Evolutionary conservation across 768 basidiomycete genomes (phyloP).

Genomic region (Mycena galericulata): DNA sequence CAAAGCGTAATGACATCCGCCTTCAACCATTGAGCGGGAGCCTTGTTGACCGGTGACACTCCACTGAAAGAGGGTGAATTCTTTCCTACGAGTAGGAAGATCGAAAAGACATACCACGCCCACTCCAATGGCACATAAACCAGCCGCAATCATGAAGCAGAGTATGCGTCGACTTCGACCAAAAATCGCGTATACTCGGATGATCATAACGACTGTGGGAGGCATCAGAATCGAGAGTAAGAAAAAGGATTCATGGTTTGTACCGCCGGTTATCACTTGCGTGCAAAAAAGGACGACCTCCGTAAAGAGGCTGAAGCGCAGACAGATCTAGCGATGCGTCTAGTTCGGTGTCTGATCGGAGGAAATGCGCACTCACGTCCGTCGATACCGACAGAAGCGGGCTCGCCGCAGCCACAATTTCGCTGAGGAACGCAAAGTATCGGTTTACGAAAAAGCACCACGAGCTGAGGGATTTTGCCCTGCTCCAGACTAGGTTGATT

Average conservation of each 20-base stretch:
- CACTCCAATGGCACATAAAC: background rate
- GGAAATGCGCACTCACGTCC: background rate
- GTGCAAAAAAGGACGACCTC: conserved; percentile 10
- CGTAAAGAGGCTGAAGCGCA: conserved; percentile 2
- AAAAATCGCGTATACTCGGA: conserved; percentile 26
- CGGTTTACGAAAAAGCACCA: conserved; percentile 48
- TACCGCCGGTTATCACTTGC: conserved; percentile 3
- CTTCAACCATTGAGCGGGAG: background rate
- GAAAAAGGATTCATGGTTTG: background rate
- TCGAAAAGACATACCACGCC: background rate
- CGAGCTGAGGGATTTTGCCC: conserved; percentile 35
- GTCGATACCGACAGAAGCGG: conserved; percentile 15
- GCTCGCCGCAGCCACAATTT: background rate
- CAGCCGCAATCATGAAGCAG: conserved; percentile 1
- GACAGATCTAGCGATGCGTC: background rate
- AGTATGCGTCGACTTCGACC: conserved; percentile 13
- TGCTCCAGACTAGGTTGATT: conserved; percentile 42
- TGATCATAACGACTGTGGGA: conserved; percentile 20
- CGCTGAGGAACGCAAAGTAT: conserved; percentile 40
- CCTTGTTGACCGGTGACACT: conserved; percentile 8
- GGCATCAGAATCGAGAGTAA: background rate
- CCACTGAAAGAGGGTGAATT: background rate
- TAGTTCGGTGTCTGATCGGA: background rate
- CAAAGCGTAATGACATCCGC: conserved; percentile 19
- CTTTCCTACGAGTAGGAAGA: background rate